A percentile compares a stretch with the other conserved stretches of the same genome.
Evolutionary conservation across 805 yeast genomes (phyloP).

Genomic region (Hanseniaspora mollemarum): DNA sequence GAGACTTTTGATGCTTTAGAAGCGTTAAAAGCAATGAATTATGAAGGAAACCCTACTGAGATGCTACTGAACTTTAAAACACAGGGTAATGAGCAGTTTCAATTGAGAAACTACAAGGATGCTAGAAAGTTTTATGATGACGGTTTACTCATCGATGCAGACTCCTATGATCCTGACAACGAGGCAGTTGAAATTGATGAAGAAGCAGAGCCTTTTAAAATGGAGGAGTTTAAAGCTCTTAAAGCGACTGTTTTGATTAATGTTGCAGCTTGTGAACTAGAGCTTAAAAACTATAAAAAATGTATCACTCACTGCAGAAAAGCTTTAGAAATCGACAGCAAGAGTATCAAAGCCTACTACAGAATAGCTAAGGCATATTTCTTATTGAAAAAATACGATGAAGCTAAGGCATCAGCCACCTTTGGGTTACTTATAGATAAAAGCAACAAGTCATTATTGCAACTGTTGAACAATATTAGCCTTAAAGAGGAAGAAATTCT

Average conservation of each 20-base stretch:
- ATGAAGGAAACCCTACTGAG: constrained; percentile 92
- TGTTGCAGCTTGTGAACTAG: constrained; percentile 86
- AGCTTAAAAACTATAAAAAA: constrained; percentile 68
- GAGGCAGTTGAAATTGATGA: constrained; percentile 37
- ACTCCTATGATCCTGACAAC: constrained; percentile 8
- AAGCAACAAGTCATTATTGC: constrained; percentile 44
- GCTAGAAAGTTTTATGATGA: constrained; percentile 73
- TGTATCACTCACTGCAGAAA: constrained; percentile 78
- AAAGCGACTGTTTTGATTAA: constrained; percentile 44
- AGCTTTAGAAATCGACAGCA: constrained; percentile 54
- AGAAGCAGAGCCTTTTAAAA: constrained; percentile 33
- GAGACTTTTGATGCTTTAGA: constrained; percentile 66
- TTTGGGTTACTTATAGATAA: constrained; percentile 57
- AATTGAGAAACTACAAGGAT: constrained; percentile 53
- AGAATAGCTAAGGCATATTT: constrained; percentile 75
- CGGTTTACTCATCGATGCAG: constrained; percentile 53
- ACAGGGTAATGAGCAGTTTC: constrained; percentile 85
- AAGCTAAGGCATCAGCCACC: constrained; percentile 52
- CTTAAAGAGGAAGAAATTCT: constrained; percentile 32
- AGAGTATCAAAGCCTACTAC: constrained; percentile 71
- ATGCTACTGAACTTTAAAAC: constrained; percentile 77
- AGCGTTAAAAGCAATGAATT: constrained; percentile 81
- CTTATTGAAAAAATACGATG: constrained; percentile 55
- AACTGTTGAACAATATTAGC: constrained; percentile 35
- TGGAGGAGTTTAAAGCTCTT: constrained; percentile 31